Evolutionary conservation across 805 yeast genomes (phyloP).

Genomic region (Saccharomycopsis fibuligera): DNA sequence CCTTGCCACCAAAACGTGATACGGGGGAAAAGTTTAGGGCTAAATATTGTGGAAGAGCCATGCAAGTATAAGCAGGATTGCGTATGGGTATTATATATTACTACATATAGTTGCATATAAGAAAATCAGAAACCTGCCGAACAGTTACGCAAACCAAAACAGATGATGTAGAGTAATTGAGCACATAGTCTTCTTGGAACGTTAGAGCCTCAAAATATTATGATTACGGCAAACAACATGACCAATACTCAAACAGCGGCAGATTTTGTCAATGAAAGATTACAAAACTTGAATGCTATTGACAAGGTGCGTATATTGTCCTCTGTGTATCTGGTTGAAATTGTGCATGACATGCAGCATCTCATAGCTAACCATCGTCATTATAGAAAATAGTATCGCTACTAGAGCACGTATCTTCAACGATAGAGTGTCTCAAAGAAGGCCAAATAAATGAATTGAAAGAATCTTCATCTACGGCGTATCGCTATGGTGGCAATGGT

Average conservation of each 20-base stretch:
- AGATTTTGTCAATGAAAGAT: conserved; percentile 41
- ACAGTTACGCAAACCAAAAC: too few species aligned
- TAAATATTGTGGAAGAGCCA: too few species aligned
- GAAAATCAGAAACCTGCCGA: too few species aligned
- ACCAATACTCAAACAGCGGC: conserved; percentile 4
- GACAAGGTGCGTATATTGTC: conserved; percentile 32
- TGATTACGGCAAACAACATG: background rate
- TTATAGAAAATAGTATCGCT: conserved; percentile 40
- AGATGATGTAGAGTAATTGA: too few species aligned
- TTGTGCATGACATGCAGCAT: background rate
- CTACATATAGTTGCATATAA: too few species aligned
- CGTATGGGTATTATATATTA: too few species aligned
- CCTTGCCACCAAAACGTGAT: too few species aligned
- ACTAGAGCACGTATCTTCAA: conserved; percentile 41
- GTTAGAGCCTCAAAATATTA: too few species aligned
- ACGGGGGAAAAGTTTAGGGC: too few species aligned
- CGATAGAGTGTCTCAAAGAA: conserved; percentile 36
- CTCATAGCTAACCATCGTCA: background rate
- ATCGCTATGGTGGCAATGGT: conserved; percentile 15
- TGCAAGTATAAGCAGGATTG: too few species aligned
- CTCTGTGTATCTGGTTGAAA: background rate
- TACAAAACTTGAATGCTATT: conserved; percentile 45
- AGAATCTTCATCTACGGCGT: too few species aligned
- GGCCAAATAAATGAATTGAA: conserved; percentile 28
- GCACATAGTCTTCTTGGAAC: too few species aligned